Evolutionary conservation across 78 protist genomes (phyloP).

Genomic region (Pelomyxa schiedti): DNA sequence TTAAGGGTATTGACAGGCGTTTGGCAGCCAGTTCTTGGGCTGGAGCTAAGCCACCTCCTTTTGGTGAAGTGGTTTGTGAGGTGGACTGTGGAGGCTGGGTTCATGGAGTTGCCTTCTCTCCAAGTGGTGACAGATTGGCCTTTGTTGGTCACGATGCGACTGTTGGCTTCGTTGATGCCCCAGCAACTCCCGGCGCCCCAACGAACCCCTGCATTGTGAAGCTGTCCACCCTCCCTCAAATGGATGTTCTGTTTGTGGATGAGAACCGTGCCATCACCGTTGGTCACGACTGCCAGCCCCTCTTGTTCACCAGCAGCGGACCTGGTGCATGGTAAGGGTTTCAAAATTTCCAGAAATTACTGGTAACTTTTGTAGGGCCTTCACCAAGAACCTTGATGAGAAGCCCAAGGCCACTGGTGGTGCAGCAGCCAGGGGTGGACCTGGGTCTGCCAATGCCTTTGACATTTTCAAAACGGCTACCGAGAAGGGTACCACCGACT

Average conservation of each 20-base stretch:
- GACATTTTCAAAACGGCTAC: conserved; percentile 29
- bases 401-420: not conserved
- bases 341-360: not conserved
- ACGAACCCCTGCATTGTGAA: conserved; percentile 8
- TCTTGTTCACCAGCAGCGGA: conserved; percentile 15
- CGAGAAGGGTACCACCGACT: conserved; percentile 24
- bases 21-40: not conserved
- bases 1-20: conserved; percentile 59
- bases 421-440: conserved; percentile 25
- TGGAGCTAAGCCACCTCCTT: conserved; percentile 3
- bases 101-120: conserved; percentile 61
- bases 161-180: conserved; percentile 20
- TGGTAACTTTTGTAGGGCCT: not conserved
- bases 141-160: conserved; percentile 49
- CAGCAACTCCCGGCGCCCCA: conserved; percentile 20
- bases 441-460: conserved; percentile 7
- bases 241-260: conserved; percentile 34
- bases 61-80: conserved; percentile 18
- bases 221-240: conserved; percentile 38
- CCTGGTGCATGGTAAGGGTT: conserved; percentile 60
- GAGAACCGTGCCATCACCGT: conserved; percentile 53
- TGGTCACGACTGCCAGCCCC: conserved; percentile 66
- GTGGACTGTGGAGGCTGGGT: conserved; percentile 65
- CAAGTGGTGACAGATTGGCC: conserved; percentile 62
- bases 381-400: conserved; percentile 16